Evolutionary conservation across 140 eudicot genomes (phyloP), one percentile per base, ranked within the genome.

Genomic region (Cichorium intybus): DNA sequence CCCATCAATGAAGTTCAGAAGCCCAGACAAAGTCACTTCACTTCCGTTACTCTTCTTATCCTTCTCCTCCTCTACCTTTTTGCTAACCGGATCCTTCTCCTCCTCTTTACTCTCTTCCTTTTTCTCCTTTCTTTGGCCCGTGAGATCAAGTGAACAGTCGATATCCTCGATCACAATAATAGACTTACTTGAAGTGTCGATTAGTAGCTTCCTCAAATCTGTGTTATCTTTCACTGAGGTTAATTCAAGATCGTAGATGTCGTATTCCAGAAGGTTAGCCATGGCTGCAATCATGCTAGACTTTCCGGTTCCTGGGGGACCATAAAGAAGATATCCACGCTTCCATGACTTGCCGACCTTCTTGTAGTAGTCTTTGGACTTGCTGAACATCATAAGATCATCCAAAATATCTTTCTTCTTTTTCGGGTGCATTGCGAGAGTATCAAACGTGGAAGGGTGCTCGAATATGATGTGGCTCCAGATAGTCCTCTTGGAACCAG

Each of bases 271-370:
- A 24, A 81, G 9, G 60, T 81, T 81, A 21, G 87, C 81, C 83
- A 81, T 81, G 7, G 87, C 83, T 2, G 87, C 83, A 6, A 81
- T 74, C 83, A 77, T 77, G 50, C 80, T 81, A 21, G 87, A 81
- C 63, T 81, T 81, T 6, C 87, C 83, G 0, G 87, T 81, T 17
- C 83, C 83, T 4, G 80, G 83, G 0, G 83, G 87, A 12, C 87
- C 87, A 5, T 77, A 64, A 8, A 81, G 75, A 37, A 77, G 80
- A 74, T 81, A 81, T 0, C 83, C 87, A 0, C 83, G 73, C 8
- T 77, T 81, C 87, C 87, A 81, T 11, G 81, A 65, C 62, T 72
- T 68, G 0, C 87, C 86, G 0, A 77, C 71, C 68, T 70, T 77
- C 39, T 62, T 62, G n/a, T 81, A 81, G 29, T 77, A 81, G 2